Conservation (phyloP, 805 yeast genomes). For the Yarrowia sp. region DNA sequence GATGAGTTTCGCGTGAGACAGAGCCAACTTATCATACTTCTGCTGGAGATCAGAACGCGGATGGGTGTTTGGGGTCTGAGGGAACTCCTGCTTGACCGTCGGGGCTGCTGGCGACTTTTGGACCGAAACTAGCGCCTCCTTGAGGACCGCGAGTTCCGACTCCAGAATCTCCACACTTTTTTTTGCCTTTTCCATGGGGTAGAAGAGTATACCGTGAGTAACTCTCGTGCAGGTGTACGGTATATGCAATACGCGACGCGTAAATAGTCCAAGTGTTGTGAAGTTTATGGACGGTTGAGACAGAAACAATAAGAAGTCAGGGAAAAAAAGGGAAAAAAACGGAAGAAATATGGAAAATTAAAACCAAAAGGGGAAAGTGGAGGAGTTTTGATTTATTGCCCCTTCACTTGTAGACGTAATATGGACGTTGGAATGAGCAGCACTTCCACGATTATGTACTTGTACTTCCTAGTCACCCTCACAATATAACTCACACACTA, state of each 20-base stretch:
- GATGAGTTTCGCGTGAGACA: slow-evolving; percentile 27
- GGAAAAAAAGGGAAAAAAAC: background rate
- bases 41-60: slow-evolving; percentile 15
- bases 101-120: background rate
- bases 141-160: slow-evolving; percentile 6
- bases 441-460: too few species aligned
- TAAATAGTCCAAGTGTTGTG: background rate
- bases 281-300: background rate
- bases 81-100: slow-evolving; percentile 20
- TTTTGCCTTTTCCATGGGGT: slow-evolving; percentile 27
- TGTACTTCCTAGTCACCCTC: too few species aligned
- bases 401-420: too few species aligned
- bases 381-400: too few species aligned
- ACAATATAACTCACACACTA: too few species aligned
- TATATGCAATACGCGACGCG: slow-evolving; percentile 18
- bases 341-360: background rate
- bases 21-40: slow-evolving; percentile 20
- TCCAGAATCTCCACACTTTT: slow-evolving; percentile 11
- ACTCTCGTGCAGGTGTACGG: slow-evolving; percentile 15
- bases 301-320: background rate
- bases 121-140: slow-evolving; percentile 3
- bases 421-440: too few species aligned
- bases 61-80: slow-evolving; percentile 11
- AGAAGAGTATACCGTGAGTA: background rate
- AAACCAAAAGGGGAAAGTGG: too few species aligned